These are phyloP conservation scores for Penicillium hesseltinei DNA, from an alignment of 2,329 filamentous ascomycete species.

Conservation along the genomic window DNA sequence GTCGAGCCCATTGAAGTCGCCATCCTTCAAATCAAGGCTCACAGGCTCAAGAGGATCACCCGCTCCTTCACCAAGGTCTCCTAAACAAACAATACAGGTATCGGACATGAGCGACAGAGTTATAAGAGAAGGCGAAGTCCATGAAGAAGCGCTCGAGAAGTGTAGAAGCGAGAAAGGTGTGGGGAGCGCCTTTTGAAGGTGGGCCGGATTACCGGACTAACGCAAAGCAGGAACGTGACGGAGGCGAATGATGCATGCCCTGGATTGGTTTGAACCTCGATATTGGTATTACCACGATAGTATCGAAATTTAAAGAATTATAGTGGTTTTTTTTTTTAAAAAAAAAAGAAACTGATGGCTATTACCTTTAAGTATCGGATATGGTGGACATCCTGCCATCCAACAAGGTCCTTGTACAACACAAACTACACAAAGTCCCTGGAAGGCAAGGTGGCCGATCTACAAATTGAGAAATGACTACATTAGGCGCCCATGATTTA, in stretches of 20 bases:
- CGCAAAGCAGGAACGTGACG: slow-evolving; percentile 45
- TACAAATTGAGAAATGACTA: neutral
- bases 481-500: slow-evolving; percentile 1
- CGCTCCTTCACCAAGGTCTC: slow-evolving; percentile 62
- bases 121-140: slow-evolving; percentile 21
- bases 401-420: neutral
- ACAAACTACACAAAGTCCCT: neutral
- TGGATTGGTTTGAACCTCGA: slow-evolving; percentile 2
- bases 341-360: neutral
- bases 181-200: slow-evolving; percentile 44
- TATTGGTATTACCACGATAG: neutral
- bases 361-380: neutral
- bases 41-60: slow-evolving; percentile 48
- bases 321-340: neutral
- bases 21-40: slow-evolving; percentile 40
- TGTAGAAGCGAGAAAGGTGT: slow-evolving; percentile 28
- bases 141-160: slow-evolving; percentile 27
- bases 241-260: slow-evolving; percentile 21
- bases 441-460: neutral
- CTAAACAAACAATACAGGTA: slow-evolving; percentile 70
- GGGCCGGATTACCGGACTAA: slow-evolving; percentile 37
- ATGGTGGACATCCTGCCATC: neutral
- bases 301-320: neutral
- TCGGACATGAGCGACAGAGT: slow-evolving; percentile 56
- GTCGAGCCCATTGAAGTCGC: slow-evolving; percentile 33